phyloP scores from a whole-genome alignment of 345 rosid species.

The Citrus australasica region DNA sequence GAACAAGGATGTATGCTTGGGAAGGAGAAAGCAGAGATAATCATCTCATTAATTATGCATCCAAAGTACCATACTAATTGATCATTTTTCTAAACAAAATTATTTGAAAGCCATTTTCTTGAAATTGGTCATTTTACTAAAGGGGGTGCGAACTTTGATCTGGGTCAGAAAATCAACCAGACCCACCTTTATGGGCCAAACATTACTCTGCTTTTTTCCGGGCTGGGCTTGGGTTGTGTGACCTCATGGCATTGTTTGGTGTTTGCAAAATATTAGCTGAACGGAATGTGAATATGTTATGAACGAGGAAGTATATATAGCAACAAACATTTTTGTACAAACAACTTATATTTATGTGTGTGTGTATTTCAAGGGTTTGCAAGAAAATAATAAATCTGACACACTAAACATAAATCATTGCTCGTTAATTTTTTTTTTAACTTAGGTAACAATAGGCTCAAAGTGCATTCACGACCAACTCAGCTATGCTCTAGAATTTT shows the following conservation, averaged over 20 bases:
- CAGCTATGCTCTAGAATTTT: too few relatives aligned
- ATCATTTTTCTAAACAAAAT: slow-evolving; percentile 3
- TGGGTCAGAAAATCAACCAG: neutral
- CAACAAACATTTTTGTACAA: neutral
- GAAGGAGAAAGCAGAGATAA: slow-evolving; percentile 8
- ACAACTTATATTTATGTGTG: too few relatives aligned
- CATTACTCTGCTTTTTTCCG: neutral
- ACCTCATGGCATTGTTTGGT: neutral
- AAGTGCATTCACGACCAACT: too few relatives aligned
- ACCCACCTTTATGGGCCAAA: neutral
- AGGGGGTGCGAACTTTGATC: too few relatives aligned
- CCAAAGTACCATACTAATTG: slow-evolving; percentile 11
- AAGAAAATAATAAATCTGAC: too few relatives aligned
- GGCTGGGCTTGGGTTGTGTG: neutral
- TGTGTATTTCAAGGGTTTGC: too few relatives aligned
- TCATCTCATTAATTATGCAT: slow-evolving; percentile 8
- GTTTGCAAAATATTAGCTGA: neutral
- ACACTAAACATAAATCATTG: too few relatives aligned
- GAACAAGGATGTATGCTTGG: neutral
- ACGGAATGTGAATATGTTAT: neutral
- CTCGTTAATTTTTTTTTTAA: too few relatives aligned
- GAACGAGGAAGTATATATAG: too few relatives aligned
- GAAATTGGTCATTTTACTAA: neutral
- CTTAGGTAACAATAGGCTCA: too few relatives aligned
- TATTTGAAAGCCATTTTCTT: neutral